Percentiles rank a stretch among this genome's conserved stretches.
Conservation (phyloP, 1,284 basidiomycete species). For the Malassezia nana region DNA sequence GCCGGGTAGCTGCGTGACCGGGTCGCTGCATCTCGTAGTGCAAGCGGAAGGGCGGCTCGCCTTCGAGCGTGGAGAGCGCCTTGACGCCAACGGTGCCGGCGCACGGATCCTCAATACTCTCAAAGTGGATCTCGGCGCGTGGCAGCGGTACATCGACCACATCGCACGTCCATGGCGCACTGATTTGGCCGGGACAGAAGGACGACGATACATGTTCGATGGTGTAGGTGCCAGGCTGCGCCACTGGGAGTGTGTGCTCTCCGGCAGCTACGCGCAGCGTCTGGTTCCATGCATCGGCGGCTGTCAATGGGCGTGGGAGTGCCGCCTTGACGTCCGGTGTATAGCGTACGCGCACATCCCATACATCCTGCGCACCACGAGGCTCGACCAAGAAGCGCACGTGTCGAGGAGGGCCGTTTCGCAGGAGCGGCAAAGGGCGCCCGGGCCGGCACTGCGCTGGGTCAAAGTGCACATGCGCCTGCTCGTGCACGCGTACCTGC, state of each 20-base stretch:
- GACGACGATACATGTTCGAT: conserved; percentile 64
- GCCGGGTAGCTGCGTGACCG: conserved; percentile 44
- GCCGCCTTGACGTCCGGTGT: conserved; percentile 22
- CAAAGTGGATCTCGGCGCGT: conserved; percentile 73
- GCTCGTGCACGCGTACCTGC: conserved; percentile 61
- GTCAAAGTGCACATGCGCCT: conserved; percentile 64
- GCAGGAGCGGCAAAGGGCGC: conserved; percentile 63
- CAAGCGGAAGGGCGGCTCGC: conserved; percentile 83
- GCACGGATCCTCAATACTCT: conserved; percentile 70
- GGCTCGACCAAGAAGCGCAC: conserved; percentile 19
- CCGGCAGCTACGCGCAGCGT: conserved; percentile 16
- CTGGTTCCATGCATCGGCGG: conserved; percentile 19
- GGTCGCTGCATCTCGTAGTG: conserved; percentile 62
- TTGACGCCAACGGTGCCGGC: conserved; percentile 87
- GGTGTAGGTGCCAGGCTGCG: conserved; percentile 68
- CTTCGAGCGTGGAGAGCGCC: conserved; percentile 73
- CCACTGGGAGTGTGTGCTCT: conserved; percentile 15
- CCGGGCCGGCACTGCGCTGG: conserved; percentile 59
- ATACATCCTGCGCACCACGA: not conserved
- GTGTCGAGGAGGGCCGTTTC: conserved; percentile 41
- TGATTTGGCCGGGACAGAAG: conserved; percentile 53
- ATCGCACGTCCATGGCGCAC: conserved; percentile 36
- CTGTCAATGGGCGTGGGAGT: conserved; percentile 11
- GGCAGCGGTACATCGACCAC: conserved; percentile 56
- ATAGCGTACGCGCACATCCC: conserved; percentile 22